These are phyloP conservation scores for Musa balbisiana DNA, from an alignment of 202 grass and related monocot genomes.

Conservation along the genomic window DNA sequence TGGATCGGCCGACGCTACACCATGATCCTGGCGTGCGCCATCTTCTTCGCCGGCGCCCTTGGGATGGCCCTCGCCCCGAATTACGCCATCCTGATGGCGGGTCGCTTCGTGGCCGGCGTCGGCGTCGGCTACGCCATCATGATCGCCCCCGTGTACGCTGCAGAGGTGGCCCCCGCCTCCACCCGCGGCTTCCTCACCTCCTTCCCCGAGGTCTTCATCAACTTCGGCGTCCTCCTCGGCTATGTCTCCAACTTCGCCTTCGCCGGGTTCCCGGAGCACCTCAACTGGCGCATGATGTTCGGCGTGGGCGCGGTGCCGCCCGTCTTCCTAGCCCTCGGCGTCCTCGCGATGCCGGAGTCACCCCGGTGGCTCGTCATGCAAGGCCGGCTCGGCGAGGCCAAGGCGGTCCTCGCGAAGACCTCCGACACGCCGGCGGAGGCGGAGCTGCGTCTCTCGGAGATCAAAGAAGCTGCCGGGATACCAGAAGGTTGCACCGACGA, in stretches of 20 bases:
- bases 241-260: conserved; percentile 93
- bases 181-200: conserved; percentile 64
- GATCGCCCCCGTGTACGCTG: conserved; percentile 80
- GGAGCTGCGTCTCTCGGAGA: conserved; percentile 39
- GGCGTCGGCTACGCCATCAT: conserved; percentile 62
- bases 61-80: conserved; percentile 62
- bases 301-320: conserved; percentile 59
- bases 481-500: conserved; percentile 31
- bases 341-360: conserved; percentile 90
- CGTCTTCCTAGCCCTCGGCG: conserved; percentile 40
- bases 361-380: conserved; percentile 93
- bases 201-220: conserved; percentile 86
- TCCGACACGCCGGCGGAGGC: conserved; percentile 56
- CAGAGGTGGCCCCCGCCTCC: conserved; percentile 68
- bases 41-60: conserved; percentile 70
- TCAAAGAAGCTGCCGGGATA: conserved; percentile 50
- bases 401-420: conserved; percentile 46
- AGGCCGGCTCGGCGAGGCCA: conserved; percentile 56
- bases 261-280: conserved; percentile 36
- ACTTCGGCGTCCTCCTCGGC: conserved; percentile 64
- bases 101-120: conserved; percentile 68
- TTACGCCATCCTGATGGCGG: conserved; percentile 61
- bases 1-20: conserved; percentile 80
- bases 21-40: conserved; percentile 59
- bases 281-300: conserved; percentile 84